A percentile compares a stretch with the other conserved stretches of the same genome.
These are phyloP conservation scores for Gossypium aridum DNA, from an alignment of 441 rosid genomes.

Conservation along the genomic window DNA sequence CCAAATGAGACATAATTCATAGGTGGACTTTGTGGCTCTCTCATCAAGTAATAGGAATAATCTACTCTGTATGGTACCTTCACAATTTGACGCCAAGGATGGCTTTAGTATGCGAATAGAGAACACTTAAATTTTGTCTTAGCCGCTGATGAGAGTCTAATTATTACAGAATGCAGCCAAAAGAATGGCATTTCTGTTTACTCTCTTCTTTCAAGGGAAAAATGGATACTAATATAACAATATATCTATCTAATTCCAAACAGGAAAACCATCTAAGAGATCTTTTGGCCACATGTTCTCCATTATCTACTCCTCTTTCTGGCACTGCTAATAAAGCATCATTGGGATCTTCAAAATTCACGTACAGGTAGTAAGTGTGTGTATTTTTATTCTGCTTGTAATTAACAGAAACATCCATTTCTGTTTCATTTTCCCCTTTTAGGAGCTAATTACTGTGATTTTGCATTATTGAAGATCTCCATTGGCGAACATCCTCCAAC, in stretches of 20 bases:
- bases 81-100: background rate
- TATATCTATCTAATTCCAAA: background rate
- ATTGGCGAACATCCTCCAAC: constrained; percentile 47
- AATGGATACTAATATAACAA: background rate
- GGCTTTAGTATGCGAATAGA: background rate
- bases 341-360: constrained; percentile 33
- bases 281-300: constrained; percentile 22
- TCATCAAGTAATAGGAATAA: background rate
- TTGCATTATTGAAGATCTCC: constrained; percentile 48
- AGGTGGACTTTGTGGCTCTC: background rate
- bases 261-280: constrained; percentile 31
- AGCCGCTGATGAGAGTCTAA: background rate
- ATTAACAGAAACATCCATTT: background rate
- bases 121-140: background rate
- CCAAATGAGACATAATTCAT: background rate
- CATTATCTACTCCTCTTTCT: constrained; percentile 26
- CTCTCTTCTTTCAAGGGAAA: background rate
- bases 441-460: constrained; percentile 13
- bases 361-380: constrained; percentile 43
- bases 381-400: background rate
- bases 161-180: background rate
- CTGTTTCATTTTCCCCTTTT: background rate
- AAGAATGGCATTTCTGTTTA: background rate
- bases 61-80: background rate
- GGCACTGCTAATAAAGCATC: constrained; percentile 25